Base-by-base conservation (phyloP, 2,329 filamentous ascomycete species). In the Pseudocercospora fuligena region DNA sequence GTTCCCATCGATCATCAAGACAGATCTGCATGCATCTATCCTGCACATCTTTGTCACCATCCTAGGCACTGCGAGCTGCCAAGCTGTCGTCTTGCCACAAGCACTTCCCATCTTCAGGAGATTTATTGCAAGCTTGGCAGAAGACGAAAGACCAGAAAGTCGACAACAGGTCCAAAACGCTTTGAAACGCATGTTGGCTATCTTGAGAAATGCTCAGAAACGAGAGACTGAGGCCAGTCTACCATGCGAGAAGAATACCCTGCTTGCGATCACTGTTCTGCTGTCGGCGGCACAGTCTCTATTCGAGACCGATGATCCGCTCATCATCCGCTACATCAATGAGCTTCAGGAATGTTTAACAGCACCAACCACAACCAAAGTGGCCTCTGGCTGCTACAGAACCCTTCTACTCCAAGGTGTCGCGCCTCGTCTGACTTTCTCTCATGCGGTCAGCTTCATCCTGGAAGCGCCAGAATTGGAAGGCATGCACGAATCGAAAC, bases 21-120 rank as follows among this genome's bases (percentile, higher is more conserved):
- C 93, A 9, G 95, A 99, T 78, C 85, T 99, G 6, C 93, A 98
- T 76, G 94, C 95, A 46, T 98, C 94, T 75, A 97, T 98, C 72
- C 87, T 99, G 59, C 94, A 99, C 81, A 97, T 98, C 63, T 97
- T 98, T 76, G 91, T 92, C 62, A 97, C 93, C 0, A 95, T 97
- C 65, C 86, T 99, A 12, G 91, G 92, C 14, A 97, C 93, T 0
- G 90, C 92, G 0, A 85, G 89, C 11, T 98, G 94, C 75, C 96
- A 99, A 80, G 88, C 92, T 27, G 86, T 92, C 43, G 92, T 98
- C 33, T 90, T 98, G 0, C 94, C 95, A 0, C 92, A 96, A 79
- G 90, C 93, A 2, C 85, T 99, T 16, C 92, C 95, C 0, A 96
- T 94, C 47, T 89, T 99, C 78, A 94, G 96, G 78, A 89, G 94